Evolutionary conservation across 1,139 yeast species (phyloP).

Genomic region (Candida labiduridarum): DNA sequence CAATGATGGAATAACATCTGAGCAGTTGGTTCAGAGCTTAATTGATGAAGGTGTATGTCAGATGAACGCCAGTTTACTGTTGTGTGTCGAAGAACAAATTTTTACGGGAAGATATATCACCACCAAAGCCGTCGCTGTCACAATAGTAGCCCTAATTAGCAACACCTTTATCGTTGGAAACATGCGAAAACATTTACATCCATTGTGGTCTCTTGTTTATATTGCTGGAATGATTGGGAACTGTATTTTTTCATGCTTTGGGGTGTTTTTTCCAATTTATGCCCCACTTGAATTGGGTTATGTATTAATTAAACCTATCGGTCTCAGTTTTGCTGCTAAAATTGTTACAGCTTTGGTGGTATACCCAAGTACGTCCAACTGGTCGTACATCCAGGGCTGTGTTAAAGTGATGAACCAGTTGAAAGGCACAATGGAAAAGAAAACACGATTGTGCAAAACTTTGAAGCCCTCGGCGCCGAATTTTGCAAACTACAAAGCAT

Average conservation of each 20-base stretch:
- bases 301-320: constrained; percentile 27
- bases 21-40: constrained; percentile 20
- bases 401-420: constrained; percentile 20
- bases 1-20: constrained; percentile 27
- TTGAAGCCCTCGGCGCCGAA: constrained; percentile 32
- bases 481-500: constrained; percentile 26
- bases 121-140: constrained; percentile 29
- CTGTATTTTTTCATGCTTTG: constrained; percentile 27
- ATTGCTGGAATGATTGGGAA: constrained; percentile 26
- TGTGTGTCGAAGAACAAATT: constrained; percentile 26
- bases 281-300: constrained; percentile 24
- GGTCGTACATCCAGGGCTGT: constrained; percentile 23
- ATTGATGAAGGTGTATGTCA: constrained; percentile 33
- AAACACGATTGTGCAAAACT: constrained; percentile 26
- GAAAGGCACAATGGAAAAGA: constrained; percentile 21
- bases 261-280: constrained; percentile 31
- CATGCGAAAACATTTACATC: constrained; percentile 22
- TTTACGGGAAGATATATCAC: constrained; percentile 33
- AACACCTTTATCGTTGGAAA: constrained; percentile 29
- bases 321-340: constrained; percentile 25
- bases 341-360: constrained; percentile 23
- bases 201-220: constrained; percentile 23
- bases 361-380: constrained; percentile 36
- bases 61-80: constrained; percentile 17
- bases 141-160: constrained; percentile 26